A percentile compares a stretch with the other conserved stretches of the same genome.
phyloP scores from a whole-genome alignment of 306 rosid genomes.

The Gleditsia sinensis region DNA sequence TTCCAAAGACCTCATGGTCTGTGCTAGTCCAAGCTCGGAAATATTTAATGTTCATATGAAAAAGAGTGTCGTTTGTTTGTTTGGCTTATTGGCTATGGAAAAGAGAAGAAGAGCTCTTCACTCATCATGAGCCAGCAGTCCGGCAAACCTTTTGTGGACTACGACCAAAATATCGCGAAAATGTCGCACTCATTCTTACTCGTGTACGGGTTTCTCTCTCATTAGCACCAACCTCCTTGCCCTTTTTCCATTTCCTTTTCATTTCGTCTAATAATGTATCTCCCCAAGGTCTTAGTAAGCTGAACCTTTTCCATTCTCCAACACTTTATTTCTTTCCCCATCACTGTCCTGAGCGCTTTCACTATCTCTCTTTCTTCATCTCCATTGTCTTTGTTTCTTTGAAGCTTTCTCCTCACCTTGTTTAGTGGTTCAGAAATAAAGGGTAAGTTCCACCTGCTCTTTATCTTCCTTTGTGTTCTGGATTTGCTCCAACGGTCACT shows the following conservation, averaged over 20 bases:
- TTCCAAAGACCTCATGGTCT: not conserved
- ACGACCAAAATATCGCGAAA: slow-evolving; percentile 40
- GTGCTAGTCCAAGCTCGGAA: not conserved
- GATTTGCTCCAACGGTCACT: slow-evolving; percentile 46
- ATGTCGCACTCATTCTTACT: slow-evolving; percentile 3
- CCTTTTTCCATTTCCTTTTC: not conserved
- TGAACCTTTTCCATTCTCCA: slow-evolving; percentile 44
- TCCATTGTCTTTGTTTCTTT: slow-evolving; percentile 31
- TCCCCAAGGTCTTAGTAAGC: slow-evolving; percentile 45
- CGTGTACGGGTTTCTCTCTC: not conserved
- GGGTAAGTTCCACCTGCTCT: slow-evolving; percentile 30
- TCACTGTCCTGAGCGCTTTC: slow-evolving; percentile 40
- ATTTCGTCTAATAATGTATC: not conserved
- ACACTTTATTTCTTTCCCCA: slow-evolving; percentile 25
- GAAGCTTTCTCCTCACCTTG: slow-evolving; percentile 18
- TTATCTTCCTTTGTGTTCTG: slow-evolving; percentile 8
- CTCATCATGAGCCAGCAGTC: not conserved
- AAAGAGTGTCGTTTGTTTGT: not conserved
- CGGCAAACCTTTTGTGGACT: not conserved
- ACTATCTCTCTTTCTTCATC: not conserved
- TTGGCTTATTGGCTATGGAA: not conserved
- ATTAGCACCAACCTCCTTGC: slow-evolving; percentile 30
- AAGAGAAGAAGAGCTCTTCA: not conserved
- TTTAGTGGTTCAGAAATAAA: slow-evolving; percentile 24
- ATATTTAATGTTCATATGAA: not conserved